Evolutionary conservation across 805 yeast species (phyloP).

Genomic region (Zygosaccharomyces rouxii): DNA sequence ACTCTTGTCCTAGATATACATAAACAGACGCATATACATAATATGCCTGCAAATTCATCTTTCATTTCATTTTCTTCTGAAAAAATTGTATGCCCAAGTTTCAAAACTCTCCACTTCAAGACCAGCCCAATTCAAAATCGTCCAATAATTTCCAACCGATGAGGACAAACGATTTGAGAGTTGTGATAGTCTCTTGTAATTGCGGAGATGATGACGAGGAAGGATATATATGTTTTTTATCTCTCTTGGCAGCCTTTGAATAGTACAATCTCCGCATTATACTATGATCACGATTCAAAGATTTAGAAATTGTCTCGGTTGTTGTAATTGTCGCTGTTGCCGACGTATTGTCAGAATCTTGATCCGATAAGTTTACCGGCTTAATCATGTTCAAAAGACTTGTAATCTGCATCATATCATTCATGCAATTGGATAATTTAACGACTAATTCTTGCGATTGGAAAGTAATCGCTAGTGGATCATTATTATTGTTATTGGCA

Average conservation of each 20-base stretch:
- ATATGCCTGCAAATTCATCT: too few relatives aligned
- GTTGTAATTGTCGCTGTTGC: background rate
- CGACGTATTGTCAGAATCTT: background rate
- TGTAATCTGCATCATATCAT: slow-evolving; percentile 32
- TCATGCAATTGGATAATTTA: slow-evolving; percentile 32
- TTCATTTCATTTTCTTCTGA: too few relatives aligned
- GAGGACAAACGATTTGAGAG: slow-evolving; percentile 14
- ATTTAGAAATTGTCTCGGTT: slow-evolving; percentile 6
- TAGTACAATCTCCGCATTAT: slow-evolving; percentile 7
- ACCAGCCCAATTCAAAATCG: slow-evolving; percentile 35
- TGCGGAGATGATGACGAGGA: background rate
- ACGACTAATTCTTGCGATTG: slow-evolving; percentile 30
- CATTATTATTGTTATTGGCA: slow-evolving; percentile 6
- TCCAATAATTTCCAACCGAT: slow-evolving; percentile 32
- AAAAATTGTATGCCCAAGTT: background rate
- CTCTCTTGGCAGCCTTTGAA: background rate
- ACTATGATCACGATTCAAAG: slow-evolving; percentile 3
- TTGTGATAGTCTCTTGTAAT: slow-evolving; percentile 3
- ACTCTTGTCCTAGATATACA: too few relatives aligned
- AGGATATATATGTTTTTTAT: background rate
- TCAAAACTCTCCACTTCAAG: slow-evolving; percentile 1
- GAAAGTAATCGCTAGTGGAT: background rate
- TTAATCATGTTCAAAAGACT: slow-evolving; percentile 29
- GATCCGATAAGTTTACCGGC: slow-evolving; percentile 30
- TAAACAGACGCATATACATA: too few relatives aligned